Base-by-base conservation (phyloP, 192 early-diverging fungal species). In the Phycomyces nitens region DNA sequence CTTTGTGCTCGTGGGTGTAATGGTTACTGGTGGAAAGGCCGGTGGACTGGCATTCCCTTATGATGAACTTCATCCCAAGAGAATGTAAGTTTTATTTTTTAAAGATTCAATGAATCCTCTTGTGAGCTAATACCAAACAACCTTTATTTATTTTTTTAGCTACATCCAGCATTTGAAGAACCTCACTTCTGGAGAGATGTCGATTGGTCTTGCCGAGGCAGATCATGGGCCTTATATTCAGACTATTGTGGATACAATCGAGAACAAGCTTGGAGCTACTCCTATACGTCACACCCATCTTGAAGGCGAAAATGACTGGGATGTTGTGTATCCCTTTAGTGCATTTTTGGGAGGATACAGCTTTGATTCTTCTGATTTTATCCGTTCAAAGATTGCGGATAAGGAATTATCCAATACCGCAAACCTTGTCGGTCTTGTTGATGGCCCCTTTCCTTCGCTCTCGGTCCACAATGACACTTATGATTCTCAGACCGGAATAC, bases 81-180 rank as follows among this genome's bases (percentile, higher is more conserved):
- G 79, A 26, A 40, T 80, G 60, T 83, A 70, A 47, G 58, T 53
- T 47, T 29, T 23, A 4, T 4, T 68, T 8, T 57, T 34, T 42
- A 38, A 34, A 21, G 7, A 26, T 58, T 39, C 4, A 16, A 59
- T 39, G 23, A 20, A n/a, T n/a, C n/a, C n/a, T n/a, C n/a, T n/a
- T n/a, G n/a, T n/a, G n/a, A n/a, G n/a, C n/a, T n/a, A n/a, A 18
- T 74, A 27, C 26, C 29, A 50, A 26, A 23, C 3, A 14, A 56
- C 29, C 26, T 42, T 24, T 60, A 12, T 41, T 50, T 47, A 26
- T 49, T 16, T 54, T 11, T 20, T 41, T 64, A 58, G 82, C 0
- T 87, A 82, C 65, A 75, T 85, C 14, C 82, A 84, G 47, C 85
- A 88, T 64, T 62, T 79, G 23, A 82, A 85, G 42, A 88, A 91